A percentile compares a stretch with the other conserved stretches of the same genome.
phyloP scores from a whole-genome alignment of 257 asterid species.

The Lycium ferocissimum region DNA sequence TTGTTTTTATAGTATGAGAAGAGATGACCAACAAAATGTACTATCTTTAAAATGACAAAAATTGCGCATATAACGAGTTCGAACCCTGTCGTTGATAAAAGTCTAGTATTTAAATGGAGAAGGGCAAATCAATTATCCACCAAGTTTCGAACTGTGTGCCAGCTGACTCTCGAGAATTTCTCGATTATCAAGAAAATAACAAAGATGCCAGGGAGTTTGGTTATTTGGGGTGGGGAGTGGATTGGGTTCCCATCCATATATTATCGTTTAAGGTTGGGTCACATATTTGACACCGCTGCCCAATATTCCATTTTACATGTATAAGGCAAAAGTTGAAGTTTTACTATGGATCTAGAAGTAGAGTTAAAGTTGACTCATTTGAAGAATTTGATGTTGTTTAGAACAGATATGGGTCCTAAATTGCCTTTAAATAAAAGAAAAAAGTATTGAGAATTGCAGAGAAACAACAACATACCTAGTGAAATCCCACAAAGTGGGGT shows the following conservation, averaged over 20 bases:
- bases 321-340: slow-evolving; percentile 11
- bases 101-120: neutral
- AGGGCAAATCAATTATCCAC: neutral
- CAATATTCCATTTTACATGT: neutral
- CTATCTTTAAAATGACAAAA: slow-evolving; percentile 18
- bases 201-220: neutral
- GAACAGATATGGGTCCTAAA: neutral
- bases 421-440: neutral
- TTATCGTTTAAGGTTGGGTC: neutral
- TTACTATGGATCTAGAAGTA: neutral
- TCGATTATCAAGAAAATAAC: neutral
- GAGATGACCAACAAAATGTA: neutral
- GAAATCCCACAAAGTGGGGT: no score
- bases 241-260: neutral
- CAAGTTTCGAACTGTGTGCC: neutral
- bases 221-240: neutral
- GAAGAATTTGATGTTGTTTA: neutral
- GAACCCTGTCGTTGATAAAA: neutral
- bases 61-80: neutral
- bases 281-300: neutral
- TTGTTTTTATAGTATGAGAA: neutral
- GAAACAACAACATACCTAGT: no score
- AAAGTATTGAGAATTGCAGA: neutral
- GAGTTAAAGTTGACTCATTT: neutral
- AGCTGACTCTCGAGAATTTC: neutral